phyloP scores from a whole-genome alignment of 352 stramenopile genomes.

The Pythium guiyangense region DNA sequence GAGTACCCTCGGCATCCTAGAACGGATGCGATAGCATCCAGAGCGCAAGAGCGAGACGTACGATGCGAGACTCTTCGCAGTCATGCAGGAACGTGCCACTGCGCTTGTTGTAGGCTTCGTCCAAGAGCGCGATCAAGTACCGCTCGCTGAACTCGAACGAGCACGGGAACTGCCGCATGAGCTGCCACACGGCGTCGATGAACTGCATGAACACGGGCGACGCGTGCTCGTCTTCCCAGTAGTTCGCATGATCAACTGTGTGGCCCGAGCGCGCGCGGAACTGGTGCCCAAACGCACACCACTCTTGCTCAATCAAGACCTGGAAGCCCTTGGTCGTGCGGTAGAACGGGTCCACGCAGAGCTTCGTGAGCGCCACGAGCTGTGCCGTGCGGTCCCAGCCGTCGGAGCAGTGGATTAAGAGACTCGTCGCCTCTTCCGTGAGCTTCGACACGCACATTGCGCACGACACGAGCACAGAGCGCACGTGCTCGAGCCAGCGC shows the following conservation, averaged over 20 bases:
- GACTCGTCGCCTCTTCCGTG: constrained; percentile 82
- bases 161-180: constrained; percentile 94
- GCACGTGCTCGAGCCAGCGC: constrained; percentile 78
- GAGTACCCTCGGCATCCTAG: not conserved
- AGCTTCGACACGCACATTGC: constrained; percentile 89
- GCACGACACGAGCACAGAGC: constrained; percentile 85
- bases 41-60: constrained; percentile 22
- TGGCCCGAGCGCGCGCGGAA: constrained; percentile 91
- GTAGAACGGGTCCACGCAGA: constrained; percentile 98
- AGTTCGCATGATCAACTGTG: constrained; percentile 49
- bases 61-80: constrained; percentile 87
- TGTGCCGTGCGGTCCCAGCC: constrained; percentile 99
- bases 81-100: constrained; percentile 98
- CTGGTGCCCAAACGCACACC: constrained; percentile 98
- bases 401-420: constrained; percentile 98
- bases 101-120: constrained; percentile 95
- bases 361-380: constrained; percentile 92
- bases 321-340: constrained; percentile 95
- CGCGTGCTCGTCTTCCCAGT: constrained; percentile 94
- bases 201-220: constrained; percentile 99
- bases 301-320: constrained; percentile 98
- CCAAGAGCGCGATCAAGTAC: constrained; percentile 91
- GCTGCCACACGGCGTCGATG: constrained; percentile 97
- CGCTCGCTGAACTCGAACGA: constrained; percentile 98
- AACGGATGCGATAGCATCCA: not conserved